Conservation (phyloP, 768 basidiomycete species). For the Podaxis carcinomalis region DNA sequence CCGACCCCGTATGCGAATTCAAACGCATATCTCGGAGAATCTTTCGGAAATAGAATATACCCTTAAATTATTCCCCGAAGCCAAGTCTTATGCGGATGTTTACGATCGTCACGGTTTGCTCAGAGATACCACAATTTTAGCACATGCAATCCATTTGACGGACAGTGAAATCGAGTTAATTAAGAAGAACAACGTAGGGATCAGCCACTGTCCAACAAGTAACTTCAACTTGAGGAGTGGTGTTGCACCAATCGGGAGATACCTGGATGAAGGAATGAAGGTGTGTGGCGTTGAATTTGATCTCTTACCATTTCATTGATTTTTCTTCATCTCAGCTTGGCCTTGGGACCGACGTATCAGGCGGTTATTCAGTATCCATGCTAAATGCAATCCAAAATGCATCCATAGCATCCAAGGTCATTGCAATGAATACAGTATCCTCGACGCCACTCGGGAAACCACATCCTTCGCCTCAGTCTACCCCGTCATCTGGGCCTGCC, state of each 20-base stretch:
- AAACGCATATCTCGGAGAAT: conserved; percentile 94
- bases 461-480: conserved; percentile 10
- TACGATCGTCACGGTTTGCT: conserved; percentile 81
- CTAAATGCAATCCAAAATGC: conserved; percentile 70
- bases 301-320: neutral
- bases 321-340: conserved; percentile 57
- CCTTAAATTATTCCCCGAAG: conserved; percentile 59
- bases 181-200: conserved; percentile 57
- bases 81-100: conserved; percentile 67
- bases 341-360: conserved; percentile 91
- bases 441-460: neutral
- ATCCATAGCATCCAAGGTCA: conserved; percentile 76
- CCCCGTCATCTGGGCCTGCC: neutral
- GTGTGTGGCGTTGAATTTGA: conserved; percentile 31
- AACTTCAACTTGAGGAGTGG: conserved; percentile 92
- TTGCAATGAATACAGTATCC: conserved; percentile 40
- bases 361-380: conserved; percentile 82
- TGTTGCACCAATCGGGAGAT: conserved; percentile 70
- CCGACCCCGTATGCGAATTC: conserved; percentile 67
- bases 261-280: conserved; percentile 85
- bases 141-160: conserved; percentile 80
- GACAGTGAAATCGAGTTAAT: conserved; percentile 73
- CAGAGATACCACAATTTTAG: conserved; percentile 76
- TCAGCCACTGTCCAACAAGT: conserved; percentile 92
- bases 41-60: conserved; percentile 64